Conservation (phyloP, 352 stramenopile genomes). For the Globisporangium apiculatum region DNA sequence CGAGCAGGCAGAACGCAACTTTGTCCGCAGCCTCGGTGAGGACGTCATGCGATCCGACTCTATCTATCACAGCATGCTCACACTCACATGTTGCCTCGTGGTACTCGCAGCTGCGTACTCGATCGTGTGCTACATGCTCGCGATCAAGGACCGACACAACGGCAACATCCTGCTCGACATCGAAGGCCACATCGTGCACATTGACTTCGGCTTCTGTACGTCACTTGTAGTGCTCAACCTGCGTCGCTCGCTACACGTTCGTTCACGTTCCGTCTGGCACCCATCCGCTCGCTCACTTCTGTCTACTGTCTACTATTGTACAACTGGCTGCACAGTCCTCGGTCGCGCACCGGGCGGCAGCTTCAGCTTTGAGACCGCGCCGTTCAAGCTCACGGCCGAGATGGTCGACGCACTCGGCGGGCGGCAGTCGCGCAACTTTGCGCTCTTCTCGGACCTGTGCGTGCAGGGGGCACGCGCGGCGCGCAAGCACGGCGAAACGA, state of each 20-base stretch:
- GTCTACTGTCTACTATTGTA: not conserved
- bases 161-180: slow-evolving; percentile 99
- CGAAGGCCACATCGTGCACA: slow-evolving; percentile 96
- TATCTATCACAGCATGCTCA: not conserved
- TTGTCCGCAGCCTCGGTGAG: slow-evolving; percentile 80
- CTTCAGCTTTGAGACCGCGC: slow-evolving; percentile 94
- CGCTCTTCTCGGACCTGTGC: slow-evolving; percentile 92
- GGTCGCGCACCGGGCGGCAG: slow-evolving; percentile 83
- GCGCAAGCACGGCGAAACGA: slow-evolving; percentile 89
- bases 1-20: slow-evolving; percentile 67
- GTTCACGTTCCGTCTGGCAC: no score
- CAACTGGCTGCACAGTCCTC: slow-evolving; percentile 30
- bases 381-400: slow-evolving; percentile 96
- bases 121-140: slow-evolving; percentile 96
- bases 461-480: slow-evolving; percentile 90
- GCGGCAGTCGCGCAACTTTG: slow-evolving; percentile 86
- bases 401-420: slow-evolving; percentile 95
- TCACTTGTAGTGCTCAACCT: slow-evolving; percentile 3
- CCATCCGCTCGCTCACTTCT: no score
- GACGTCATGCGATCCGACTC: not conserved
- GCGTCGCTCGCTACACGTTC: no score
- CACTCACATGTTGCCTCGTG: not conserved
- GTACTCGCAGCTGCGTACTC: slow-evolving; percentile 92
- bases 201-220: slow-evolving; percentile 98
- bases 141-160: slow-evolving; percentile 99